Base-by-base conservation (phyloP, 2,329 filamentous ascomycete species). In the Fonsecaea nubica region DNA sequence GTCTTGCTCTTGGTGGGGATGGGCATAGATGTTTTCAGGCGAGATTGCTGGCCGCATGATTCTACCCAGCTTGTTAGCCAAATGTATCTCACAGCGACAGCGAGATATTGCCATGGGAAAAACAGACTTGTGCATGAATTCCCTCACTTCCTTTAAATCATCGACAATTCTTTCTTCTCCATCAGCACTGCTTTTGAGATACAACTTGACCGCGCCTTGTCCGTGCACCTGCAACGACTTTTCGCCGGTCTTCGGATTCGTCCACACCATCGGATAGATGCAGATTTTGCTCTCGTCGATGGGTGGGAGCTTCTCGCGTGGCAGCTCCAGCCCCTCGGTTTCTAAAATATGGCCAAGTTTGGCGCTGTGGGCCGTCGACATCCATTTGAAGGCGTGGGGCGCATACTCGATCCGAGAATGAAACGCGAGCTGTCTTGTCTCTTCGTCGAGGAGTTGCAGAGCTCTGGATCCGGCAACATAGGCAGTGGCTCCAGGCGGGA, bases 191-290 rank as follows among this genome's bases (percentile, higher is more conserved):
- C 67, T 73, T 63, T 74, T 76, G 52, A 78, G 74, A 64, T 75
- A 77, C 45, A 79, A 68, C 70, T 75, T 77, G 25, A 74, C 72
- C 15, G 76, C 77, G 0, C 74, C 77, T 63, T 79, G 76, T 13
- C 77, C 77, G 68, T 78, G 77, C 12, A 79, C 74, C 67, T 79
- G 77, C 57, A 79, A 67, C 18, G 71, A 73, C 67, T 72, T 74
- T 67, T 74, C 72, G 1, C 72, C 72, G 15, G 77, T 78, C 56
- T 73, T 72, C 8, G 77, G 77, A 66, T 79, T 79, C 33, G 75
- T 75, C 76, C 77, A 78, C 10, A 77, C 77, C 77, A 79, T 78
- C 0, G 77, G 76, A 63, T 78, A 78, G 33, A 74, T 67, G 66
- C 76, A 77, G 13, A 77, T 69, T 30, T 77, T 75, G 53, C 72